Evolutionary conservation across 2,329 filamentous ascomycete species (phyloP), one percentile per base, ranked within the genome.

Genomic region (Trichoderma sp.): DNA sequence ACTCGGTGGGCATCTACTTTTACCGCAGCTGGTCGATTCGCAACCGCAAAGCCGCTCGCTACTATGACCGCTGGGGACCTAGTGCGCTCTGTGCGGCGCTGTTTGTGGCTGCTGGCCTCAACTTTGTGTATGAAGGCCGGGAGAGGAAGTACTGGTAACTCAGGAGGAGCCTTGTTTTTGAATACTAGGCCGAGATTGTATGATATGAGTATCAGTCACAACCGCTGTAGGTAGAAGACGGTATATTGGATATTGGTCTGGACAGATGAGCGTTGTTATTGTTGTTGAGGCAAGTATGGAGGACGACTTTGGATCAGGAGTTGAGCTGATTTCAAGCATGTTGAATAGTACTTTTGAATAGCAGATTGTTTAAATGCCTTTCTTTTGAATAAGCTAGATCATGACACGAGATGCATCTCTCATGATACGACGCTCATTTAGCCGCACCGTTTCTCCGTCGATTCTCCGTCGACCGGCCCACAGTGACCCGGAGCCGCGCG

Each of bases 61-160:
- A 95, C 77, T 95, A 98, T 76, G 95, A 99, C 76, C 89, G 87
- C 70, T 90, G 88, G 83, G 95, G 95, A 0, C 94, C 95, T 0
- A 93, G 84, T 4, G 79, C 88, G 24, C 82, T 99, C 39, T 96
- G 93, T 71, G 72, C 83, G 9, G 85, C 90, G 3, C 77, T 98
- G 61, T 85, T 97, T 48, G 78, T 84, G 0, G 91, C 93, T 3
- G 87, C 97, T 12, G 80, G 83, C 4, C 75, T 96, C 28, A 96
- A 95, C 76, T 96, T 97, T 81, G 90, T 79, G 5, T 88, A 92
- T 71, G 87, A 94, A 68, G 84, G 92, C n/a, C 84, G 82, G 44
- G 84, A 88, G 57, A 82, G 85, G 66, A 72, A 75, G 7, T 67
- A 84, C n/a, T 86, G 84, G 84, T 87, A 69, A 28, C 24, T 3